A percentile compares a stretch with the other conserved stretches of the same genome.
Evolutionary conservation across 2,329 filamentous ascomycete species (phyloP).

Genomic region (Trichoderma guizhouense): DNA sequence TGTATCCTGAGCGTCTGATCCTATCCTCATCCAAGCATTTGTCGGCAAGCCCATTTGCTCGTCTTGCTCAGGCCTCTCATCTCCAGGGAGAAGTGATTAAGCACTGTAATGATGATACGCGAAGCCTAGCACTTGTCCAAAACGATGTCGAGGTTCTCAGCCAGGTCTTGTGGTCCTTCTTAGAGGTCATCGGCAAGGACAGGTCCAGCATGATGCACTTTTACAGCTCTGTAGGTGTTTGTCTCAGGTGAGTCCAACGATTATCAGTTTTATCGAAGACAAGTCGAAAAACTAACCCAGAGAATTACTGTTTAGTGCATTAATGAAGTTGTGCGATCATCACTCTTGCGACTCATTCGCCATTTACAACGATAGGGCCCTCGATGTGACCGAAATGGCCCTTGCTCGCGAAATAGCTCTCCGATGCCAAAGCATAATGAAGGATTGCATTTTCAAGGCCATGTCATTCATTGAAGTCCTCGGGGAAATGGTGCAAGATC

Average conservation of each 20-base stretch:
- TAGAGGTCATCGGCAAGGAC: slow-evolving; percentile 17
- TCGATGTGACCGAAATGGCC: not conserved
- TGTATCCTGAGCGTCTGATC: slow-evolving; percentile 18
- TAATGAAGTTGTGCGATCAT: slow-evolving; percentile 19
- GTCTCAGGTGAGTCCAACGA: not conserved
- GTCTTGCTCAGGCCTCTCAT: slow-evolving; percentile 32
- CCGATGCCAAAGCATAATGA: not conserved
- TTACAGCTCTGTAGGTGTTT: slow-evolving; percentile 16
- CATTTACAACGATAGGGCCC: not conserved
- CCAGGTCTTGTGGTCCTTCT: slow-evolving; percentile 5
- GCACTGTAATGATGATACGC: slow-evolving; percentile 17
- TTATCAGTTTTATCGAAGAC: not conserved
- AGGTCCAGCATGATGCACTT: slow-evolving; percentile 11
- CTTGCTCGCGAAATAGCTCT: slow-evolving; percentile 12
- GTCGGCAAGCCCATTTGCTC: slow-evolving; percentile 31
- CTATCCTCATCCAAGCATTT: slow-evolving; percentile 25
- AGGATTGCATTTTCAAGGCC: not conserved
- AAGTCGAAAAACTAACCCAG: not conserved
- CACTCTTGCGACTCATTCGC: slow-evolving; percentile 18
- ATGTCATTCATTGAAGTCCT: slow-evolving; percentile 7
- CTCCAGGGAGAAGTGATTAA: slow-evolving; percentile 30
- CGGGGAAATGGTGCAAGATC: not conserved
- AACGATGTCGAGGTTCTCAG: slow-evolving; percentile 13
- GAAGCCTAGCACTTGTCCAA: not conserved
- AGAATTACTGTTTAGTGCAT: not conserved